Evolutionary conservation across 345 rosid species (phyloP), one percentile per base, ranked within the genome.

Genomic region (Dovyalis caffra): DNA sequence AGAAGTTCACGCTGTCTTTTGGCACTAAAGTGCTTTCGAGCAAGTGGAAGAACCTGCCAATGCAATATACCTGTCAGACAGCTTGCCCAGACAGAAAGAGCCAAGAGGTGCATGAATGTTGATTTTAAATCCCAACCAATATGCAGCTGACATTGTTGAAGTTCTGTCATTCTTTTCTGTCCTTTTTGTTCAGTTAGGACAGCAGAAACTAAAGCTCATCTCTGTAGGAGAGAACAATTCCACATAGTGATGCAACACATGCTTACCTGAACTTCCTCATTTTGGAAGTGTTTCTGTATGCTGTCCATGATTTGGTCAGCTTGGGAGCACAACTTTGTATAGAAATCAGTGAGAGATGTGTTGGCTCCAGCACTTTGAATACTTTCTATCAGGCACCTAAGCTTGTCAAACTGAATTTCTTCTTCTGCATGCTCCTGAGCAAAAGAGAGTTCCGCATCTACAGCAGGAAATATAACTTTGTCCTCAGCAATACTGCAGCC

Each of bases 381-480:
- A 66, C 79, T 79, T 72, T 86, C 89, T 2, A 88, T 86, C 37
- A 88, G 79, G 81, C 84, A 66, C 71, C 89, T 81, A 26, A 88
- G 89, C 70, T 83, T 79, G 78, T 86, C 86, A 83, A 88, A 88
- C 56, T 86, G 86, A 72, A 79, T 79, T 77, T 88, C 82, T 74
- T 84, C 91, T 78, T 88, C 91, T 6, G 80, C 89, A 70, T 88
- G 91, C 84, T 86, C 91, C 70, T 88, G 89, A 74, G 77, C 79
- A 70, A 86, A 88, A 66, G 88, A 84, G 34, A 88, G 79, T 74
- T 86, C 85, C 32, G 79, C 86, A 81, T 86, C 91, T 80, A 88
- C 88, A 45, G 89, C 91, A 81, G 91, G 91, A 79, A 88, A 88
- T 81, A 88, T 86, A 74, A 88, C 86, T 71, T 78, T 83, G 82